Evolutionary conservation across 2,329 filamentous ascomycete genomes (phyloP).

Genomic region (Sordariomycetes sp.): DNA sequence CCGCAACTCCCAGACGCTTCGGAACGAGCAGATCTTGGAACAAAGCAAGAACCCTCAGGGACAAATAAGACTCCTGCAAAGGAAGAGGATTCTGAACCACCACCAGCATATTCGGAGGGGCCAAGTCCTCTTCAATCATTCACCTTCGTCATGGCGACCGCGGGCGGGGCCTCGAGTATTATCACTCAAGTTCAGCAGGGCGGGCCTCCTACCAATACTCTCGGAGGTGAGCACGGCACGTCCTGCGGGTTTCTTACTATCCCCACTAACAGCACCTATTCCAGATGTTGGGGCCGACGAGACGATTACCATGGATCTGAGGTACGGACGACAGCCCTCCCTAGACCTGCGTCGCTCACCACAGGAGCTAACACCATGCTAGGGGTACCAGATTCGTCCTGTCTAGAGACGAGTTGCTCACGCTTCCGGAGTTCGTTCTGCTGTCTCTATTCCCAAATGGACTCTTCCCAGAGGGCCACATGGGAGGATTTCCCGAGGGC

Average conservation of each 20-base stretch:
- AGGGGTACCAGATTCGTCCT: conserved; percentile 91
- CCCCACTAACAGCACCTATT: conserved; percentile 2
- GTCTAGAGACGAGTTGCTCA: conserved; percentile 88
- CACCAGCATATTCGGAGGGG: conserved; percentile 92
- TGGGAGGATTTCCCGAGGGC: conserved; percentile 84
- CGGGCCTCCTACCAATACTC: conserved; percentile 76
- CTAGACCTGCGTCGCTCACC: not conserved
- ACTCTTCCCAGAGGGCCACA: conserved; percentile 92
- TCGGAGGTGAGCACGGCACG: conserved; percentile 56
- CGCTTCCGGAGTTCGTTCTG: conserved; percentile 91
- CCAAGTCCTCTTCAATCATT: conserved; percentile 87
- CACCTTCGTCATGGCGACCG: conserved; percentile 94
- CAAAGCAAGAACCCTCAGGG: not conserved
- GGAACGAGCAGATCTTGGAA: conserved; percentile 41
- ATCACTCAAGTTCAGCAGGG: conserved; percentile 98
- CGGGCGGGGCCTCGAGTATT: conserved; percentile 94
- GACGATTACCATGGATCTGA: conserved; percentile 86
- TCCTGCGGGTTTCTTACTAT: not conserved
- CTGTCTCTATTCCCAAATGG: conserved; percentile 97
- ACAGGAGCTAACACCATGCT: conserved; percentile 15
- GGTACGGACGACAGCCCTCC: conserved; percentile 43
- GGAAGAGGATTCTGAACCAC: conserved; percentile 77
- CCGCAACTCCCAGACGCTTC: conserved; percentile 64
- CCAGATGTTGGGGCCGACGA: conserved; percentile 78
- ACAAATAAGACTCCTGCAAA: conserved; percentile 37